These are phyloP conservation scores for Oenanthe sinensis DNA, from an alignment of 129 eudicot species.

Conservation along the genomic window DNA sequence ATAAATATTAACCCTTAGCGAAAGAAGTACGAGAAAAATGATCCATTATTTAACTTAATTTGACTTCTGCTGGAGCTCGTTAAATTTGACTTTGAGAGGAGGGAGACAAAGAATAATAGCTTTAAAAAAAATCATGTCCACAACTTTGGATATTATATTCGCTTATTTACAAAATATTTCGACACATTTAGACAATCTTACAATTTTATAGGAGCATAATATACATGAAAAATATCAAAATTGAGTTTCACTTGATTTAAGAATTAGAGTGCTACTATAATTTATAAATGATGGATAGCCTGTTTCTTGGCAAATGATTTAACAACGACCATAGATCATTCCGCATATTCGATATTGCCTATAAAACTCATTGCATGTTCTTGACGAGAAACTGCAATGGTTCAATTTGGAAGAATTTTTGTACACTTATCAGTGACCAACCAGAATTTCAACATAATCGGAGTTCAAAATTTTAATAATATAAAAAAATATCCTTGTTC, in stretches of 20 bases:
- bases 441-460: too few relatives aligned
- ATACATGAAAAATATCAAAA: neutral
- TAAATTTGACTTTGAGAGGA: neutral
- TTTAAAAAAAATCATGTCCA: neutral
- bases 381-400: neutral
- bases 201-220: neutral
- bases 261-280: neutral
- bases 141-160: neutral
- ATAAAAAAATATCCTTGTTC: too few relatives aligned
- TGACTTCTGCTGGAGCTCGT: neutral
- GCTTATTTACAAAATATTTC: neutral
- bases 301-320: neutral
- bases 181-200: neutral
- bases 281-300: neutral
- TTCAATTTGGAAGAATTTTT: neutral
- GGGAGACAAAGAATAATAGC: neutral
- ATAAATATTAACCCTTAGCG: neutral
- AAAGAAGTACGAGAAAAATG: neutral
- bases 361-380: neutral
- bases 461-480: too few relatives aligned
- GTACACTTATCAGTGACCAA: neutral
- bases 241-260: neutral
- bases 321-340: neutral
- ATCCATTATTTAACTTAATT: neutral
- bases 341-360: neutral